A percentile compares a stretch with the other conserved stretches of the same genome.
Conservation (phyloP, 257 asterid species). For the Linaria vulgaris region DNA sequence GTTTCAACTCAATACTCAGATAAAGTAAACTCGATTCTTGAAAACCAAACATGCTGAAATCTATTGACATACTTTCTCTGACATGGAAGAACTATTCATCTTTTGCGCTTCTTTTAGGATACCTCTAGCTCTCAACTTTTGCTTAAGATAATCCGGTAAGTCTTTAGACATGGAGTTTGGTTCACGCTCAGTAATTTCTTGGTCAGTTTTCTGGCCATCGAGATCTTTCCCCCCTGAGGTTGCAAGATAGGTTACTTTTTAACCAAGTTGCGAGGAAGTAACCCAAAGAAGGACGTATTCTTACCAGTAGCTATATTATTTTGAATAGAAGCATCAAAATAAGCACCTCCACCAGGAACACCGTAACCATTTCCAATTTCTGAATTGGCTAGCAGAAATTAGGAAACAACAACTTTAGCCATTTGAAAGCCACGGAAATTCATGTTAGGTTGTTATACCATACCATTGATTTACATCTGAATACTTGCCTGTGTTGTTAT, state of each 20-base stretch:
- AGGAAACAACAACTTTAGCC: slow-evolving; percentile 11
- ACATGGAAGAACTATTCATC: slow-evolving; percentile 28
- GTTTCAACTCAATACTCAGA: slow-evolving; percentile 17
- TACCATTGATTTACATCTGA: too few relatives aligned
- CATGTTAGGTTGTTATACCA: not conserved
- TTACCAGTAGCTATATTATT: slow-evolving; percentile 39
- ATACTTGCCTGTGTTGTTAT: too few relatives aligned
- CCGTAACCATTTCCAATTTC: slow-evolving; percentile 99
- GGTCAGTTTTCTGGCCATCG: slow-evolving; percentile 38
- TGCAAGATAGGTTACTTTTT: slow-evolving; percentile 21
- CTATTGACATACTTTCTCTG: slow-evolving; percentile 47
- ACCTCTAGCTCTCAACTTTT: slow-evolving; percentile 91
- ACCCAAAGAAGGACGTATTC: slow-evolving; percentile 25
- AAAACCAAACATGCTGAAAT: slow-evolving; percentile 17
- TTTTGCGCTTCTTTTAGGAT: slow-evolving; percentile 60
- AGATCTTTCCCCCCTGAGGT: slow-evolving; percentile 37
- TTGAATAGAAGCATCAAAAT: slow-evolving; percentile 50
- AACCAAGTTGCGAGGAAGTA: slow-evolving; percentile 24
- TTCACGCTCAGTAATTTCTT: slow-evolving; percentile 42
- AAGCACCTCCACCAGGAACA: slow-evolving; percentile 99
- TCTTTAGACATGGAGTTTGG: slow-evolving; percentile 42
- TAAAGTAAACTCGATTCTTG: not conserved
- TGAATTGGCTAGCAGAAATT: slow-evolving; percentile 52
- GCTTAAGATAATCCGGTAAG: slow-evolving; percentile 90
- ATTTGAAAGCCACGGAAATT: slow-evolving; percentile 15